Percentiles rank a stretch among this genome's conserved stretches.
Evolutionary conservation across 2,329 filamentous ascomycete species (phyloP).

Genomic region (Venturia pyrina): DNA sequence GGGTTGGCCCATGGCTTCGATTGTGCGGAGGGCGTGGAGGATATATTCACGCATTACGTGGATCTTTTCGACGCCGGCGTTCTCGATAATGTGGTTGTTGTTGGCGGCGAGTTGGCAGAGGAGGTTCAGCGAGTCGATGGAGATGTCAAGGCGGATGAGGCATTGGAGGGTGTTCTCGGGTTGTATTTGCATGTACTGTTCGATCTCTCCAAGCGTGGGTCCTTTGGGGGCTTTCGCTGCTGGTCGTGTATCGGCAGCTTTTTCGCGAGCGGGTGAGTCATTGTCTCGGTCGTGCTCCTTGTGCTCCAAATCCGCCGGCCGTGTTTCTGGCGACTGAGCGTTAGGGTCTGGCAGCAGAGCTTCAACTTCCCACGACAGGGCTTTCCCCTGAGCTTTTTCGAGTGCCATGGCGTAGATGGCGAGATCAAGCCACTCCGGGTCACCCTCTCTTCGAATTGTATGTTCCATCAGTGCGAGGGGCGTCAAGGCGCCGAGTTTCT

Average conservation of each 20-base stretch:
- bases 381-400: not conserved
- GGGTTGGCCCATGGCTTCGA: conserved; percentile 18
- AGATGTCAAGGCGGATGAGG: not conserved
- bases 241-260: not conserved
- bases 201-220: not conserved
- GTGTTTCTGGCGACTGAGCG: not conserved
- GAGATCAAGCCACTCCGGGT: not conserved
- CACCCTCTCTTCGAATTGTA: not conserved
- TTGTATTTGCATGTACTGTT: not conserved
- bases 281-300: not conserved
- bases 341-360: not conserved
- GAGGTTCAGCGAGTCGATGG: not conserved
- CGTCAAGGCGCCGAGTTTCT: not conserved
- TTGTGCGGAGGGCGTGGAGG: conserved; percentile 27
- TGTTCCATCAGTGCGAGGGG: not conserved
- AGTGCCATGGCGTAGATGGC: not conserved
- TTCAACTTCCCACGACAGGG: not conserved
- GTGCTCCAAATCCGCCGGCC: not conserved
- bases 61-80: conserved; percentile 1
- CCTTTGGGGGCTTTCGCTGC: not conserved
- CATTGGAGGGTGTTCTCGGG: not conserved
- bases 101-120: not conserved
- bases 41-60: conserved; percentile 26
- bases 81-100: not conserved
- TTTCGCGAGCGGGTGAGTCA: not conserved